phyloP scores from a whole-genome alignment of 2,329 filamentous ascomycete genomes.

The Apiospora aurea region DNA sequence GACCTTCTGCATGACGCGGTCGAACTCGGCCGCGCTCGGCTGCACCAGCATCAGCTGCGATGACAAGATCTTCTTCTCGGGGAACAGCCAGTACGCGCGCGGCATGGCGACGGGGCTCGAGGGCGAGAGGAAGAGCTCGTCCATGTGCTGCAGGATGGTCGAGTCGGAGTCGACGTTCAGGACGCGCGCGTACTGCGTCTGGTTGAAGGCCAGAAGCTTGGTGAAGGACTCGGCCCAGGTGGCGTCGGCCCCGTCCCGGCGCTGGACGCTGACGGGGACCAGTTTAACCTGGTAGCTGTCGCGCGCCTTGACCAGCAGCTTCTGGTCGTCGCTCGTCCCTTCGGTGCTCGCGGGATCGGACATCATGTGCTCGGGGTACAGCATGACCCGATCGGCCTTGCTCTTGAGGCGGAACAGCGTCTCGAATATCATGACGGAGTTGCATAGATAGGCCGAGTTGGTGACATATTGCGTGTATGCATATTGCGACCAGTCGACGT shows the following conservation, averaged over 20 bases:
- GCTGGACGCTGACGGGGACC: constrained; percentile 50
- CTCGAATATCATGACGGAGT: constrained; percentile 59
- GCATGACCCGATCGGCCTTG: constrained; percentile 52
- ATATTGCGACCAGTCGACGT: constrained; percentile 51
- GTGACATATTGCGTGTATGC: constrained; percentile 60
- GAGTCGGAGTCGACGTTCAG: constrained; percentile 68
- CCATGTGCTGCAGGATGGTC: constrained; percentile 67
- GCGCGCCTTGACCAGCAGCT: constrained; percentile 49
- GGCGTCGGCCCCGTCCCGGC: constrained; percentile 45
- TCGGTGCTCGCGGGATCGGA: constrained; percentile 38
- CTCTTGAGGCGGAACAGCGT: constrained; percentile 49
- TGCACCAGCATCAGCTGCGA: constrained; percentile 68
- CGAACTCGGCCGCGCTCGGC: constrained; percentile 60
- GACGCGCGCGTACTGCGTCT: constrained; percentile 63
- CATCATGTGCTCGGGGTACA: constrained; percentile 53
- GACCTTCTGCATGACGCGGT: constrained; percentile 45
- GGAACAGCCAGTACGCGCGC: constrained; percentile 73
- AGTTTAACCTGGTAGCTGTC: constrained; percentile 54
- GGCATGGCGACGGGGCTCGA: constrained; percentile 69
- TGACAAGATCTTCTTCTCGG: constrained; percentile 60
- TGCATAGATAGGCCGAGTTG: constrained; percentile 55
- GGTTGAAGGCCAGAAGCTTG: constrained; percentile 74
- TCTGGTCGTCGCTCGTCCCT: constrained; percentile 39
- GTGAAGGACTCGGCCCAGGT: constrained; percentile 72
- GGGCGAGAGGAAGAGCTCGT: constrained; percentile 75